Percentiles rank a stretch among this genome's conserved stretches.
These are phyloP conservation scores for Sisymbrium altissimum DNA, from an alignment of 345 rosid species.

Conservation along the genomic window DNA sequence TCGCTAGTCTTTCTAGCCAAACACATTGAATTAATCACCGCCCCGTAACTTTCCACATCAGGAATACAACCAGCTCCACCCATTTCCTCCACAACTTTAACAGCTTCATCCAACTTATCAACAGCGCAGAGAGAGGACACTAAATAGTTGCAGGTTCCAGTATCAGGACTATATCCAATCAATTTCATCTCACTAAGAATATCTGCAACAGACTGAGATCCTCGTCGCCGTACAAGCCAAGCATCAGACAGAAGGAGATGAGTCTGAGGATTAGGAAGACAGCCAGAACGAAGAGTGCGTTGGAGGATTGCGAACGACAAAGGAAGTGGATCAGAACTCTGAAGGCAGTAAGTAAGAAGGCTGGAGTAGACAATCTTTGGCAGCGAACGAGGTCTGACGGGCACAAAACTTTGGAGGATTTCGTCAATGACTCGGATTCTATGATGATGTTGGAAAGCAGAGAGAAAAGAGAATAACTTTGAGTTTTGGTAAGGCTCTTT, in stretches of 20 bases:
- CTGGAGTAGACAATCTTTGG: conserved; percentile 45
- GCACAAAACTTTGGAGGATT: conserved; percentile 57
- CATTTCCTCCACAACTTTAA: conserved; percentile 61
- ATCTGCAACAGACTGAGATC: conserved; percentile 38
- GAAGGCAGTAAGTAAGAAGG: conserved; percentile 69
- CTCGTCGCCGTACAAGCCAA: conserved; percentile 48
- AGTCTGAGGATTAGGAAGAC: conserved; percentile 56
- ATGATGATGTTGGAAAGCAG: conserved; percentile 39
- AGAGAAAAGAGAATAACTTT: conserved; percentile 65
- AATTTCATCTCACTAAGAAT: conserved; percentile 52
- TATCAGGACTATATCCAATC: conserved; percentile 68
- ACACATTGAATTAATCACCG: conserved; percentile 52
- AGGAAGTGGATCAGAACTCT: conserved; percentile 55
- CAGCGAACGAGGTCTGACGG: conserved; percentile 55
- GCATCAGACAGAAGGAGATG: conserved; percentile 55
- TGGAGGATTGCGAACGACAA: conserved; percentile 67
- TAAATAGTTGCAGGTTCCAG: conserved; percentile 63
- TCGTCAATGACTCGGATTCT: conserved; percentile 54
- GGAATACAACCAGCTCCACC: conserved; percentile 56
- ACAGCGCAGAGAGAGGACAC: conserved; percentile 65
- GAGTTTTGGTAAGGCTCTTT: conserved; percentile 38
- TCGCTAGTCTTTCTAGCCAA: conserved; percentile 49
- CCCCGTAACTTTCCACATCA: conserved; percentile 66
- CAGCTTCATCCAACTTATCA: conserved; percentile 66
- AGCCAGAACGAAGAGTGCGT: conserved; percentile 73